phyloP scores from a whole-genome alignment of 345 rosid species.

The Eutrema heterophyllum region DNA sequence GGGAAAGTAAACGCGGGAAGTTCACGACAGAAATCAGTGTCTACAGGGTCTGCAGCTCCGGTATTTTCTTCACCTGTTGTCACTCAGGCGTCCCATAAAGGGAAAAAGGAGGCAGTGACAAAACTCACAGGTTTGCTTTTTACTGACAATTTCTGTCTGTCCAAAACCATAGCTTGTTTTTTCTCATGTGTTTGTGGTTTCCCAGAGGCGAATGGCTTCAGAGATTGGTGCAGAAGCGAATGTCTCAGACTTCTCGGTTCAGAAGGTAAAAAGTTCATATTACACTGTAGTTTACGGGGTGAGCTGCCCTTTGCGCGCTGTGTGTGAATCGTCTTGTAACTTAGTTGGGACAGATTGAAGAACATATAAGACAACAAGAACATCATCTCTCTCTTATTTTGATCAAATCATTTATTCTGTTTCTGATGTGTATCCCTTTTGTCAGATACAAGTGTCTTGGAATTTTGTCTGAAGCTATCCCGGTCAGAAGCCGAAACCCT shows the following conservation, averaged over 20 bases:
- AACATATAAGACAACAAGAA: too few species aligned
- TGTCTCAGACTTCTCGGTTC: slow-evolving; percentile 83
- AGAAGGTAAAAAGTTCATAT: slow-evolving; percentile 46
- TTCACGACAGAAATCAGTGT: slow-evolving; percentile 61
- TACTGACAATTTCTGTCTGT: background rate
- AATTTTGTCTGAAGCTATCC: slow-evolving; percentile 85
- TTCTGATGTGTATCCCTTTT: background rate
- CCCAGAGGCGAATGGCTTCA: slow-evolving; percentile 92
- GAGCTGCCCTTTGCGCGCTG: background rate
- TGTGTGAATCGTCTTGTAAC: background rate
- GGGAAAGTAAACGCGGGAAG: slow-evolving; percentile 51
- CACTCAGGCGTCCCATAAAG: slow-evolving; percentile 45
- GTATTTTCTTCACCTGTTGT: slow-evolving; percentile 50
- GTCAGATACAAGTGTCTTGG: slow-evolving; percentile 85
- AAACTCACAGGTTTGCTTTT: slow-evolving; percentile 60
- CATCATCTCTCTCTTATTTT: background rate
- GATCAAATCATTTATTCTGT: background rate
- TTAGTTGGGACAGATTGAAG: background rate
- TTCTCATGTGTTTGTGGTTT: slow-evolving; percentile 18
- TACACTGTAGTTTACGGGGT: background rate
- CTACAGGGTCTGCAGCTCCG: slow-evolving; percentile 45
- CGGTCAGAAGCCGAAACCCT: slow-evolving; percentile 87
- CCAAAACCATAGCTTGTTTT: background rate
- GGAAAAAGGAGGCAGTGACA: slow-evolving; percentile 50
- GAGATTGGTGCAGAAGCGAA: slow-evolving; percentile 91